Percentiles rank a stretch among this genome's conserved stretches.
Evolutionary conservation across 2,329 filamentous ascomycete genomes (phyloP).

Genomic region (Venturia nashicola): DNA sequence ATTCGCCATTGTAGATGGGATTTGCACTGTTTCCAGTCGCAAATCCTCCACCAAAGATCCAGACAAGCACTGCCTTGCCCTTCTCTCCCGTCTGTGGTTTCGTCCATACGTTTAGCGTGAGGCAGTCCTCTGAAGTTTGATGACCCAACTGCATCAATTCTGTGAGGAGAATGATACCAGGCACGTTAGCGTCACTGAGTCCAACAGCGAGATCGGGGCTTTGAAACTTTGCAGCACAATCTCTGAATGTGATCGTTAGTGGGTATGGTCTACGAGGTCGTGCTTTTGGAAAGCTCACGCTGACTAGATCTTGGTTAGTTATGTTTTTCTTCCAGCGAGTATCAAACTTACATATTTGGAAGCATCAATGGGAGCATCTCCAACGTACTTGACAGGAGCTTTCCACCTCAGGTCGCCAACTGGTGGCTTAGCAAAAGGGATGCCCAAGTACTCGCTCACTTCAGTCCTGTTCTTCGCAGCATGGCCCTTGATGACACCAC

Average conservation of each 20-base stretch:
- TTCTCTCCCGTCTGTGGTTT: conserved; percentile 9
- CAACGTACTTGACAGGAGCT: conserved; percentile 13
- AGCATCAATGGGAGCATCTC: conserved; percentile 11
- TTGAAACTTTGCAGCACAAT: conserved; percentile 1
- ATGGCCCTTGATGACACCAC: conserved; percentile 22
- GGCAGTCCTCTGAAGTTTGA: conserved; percentile 8
- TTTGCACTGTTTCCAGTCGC: neutral
- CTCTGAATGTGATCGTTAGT: neutral
- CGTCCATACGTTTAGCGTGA: conserved; percentile 9
- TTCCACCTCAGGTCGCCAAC: conserved; percentile 8
- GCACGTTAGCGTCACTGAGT: neutral
- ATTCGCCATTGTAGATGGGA: conserved; percentile 18
- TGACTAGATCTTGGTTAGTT: neutral
- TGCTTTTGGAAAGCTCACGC: neutral
- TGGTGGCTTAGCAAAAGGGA: conserved; percentile 2
- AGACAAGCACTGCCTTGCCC: conserved; percentile 5
- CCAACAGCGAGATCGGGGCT: neutral
- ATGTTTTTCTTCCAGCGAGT: neutral
- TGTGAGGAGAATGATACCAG: conserved; percentile 2
- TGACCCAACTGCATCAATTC: conserved; percentile 1
- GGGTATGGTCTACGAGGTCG: neutral
- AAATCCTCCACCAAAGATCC: conserved; percentile 8
- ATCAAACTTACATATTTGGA: neutral
- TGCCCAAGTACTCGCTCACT: conserved; percentile 20
- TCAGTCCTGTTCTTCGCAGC: conserved; percentile 15